Evolutionary conservation across 768 basidiomycete species (phyloP).

Genomic region (Daedaleopsis nitida): DNA sequence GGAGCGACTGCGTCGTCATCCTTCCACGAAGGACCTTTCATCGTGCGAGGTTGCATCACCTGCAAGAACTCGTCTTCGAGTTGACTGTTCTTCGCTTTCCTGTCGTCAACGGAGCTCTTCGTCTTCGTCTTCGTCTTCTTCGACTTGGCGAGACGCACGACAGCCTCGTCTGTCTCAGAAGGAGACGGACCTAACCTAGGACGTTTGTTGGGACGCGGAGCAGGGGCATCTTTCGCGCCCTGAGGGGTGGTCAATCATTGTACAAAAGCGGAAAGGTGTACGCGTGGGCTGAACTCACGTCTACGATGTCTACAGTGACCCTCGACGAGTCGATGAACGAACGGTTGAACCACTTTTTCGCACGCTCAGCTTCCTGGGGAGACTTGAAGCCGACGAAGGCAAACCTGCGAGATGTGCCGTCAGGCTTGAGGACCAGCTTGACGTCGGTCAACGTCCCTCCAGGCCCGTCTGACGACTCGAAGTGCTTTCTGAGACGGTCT

Average conservation of each 20-base stretch:
- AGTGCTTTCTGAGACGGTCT: conserved; percentile 65
- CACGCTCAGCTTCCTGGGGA: conserved; percentile 69
- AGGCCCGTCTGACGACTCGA: conserved; percentile 61
- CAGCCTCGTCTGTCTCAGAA: conserved; percentile 25
- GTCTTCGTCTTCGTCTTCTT: conserved; percentile 12
- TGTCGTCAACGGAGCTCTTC: neutral
- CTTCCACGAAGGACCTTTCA: conserved; percentile 67
- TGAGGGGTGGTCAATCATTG: conserved; percentile 29
- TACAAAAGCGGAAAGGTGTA: neutral
- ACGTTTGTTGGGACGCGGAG: conserved; percentile 71
- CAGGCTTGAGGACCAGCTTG: conserved; percentile 72
- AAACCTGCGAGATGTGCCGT: conserved; percentile 84
- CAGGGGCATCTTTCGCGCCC: conserved; percentile 71
- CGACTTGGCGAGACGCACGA: too few relatives aligned
- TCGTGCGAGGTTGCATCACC: conserved; percentile 67
- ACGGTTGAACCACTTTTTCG: conserved; percentile 81
- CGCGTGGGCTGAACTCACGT: conserved; percentile 53
- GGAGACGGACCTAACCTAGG: conserved; percentile 46
- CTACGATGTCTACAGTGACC: conserved; percentile 73
- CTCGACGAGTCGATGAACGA: conserved; percentile 82
- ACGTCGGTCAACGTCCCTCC: conserved; percentile 81
- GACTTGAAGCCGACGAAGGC: conserved; percentile 93
- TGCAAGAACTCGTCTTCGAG: conserved; percentile 65
- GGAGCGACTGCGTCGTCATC: conserved; percentile 40
- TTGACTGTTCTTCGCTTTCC: conserved; percentile 1